A percentile compares a stretch with the other conserved stretches of the same genome.
Conservation (phyloP, 768 basidiomycete species). For the Coprinellus aureogranulatus region DNA sequence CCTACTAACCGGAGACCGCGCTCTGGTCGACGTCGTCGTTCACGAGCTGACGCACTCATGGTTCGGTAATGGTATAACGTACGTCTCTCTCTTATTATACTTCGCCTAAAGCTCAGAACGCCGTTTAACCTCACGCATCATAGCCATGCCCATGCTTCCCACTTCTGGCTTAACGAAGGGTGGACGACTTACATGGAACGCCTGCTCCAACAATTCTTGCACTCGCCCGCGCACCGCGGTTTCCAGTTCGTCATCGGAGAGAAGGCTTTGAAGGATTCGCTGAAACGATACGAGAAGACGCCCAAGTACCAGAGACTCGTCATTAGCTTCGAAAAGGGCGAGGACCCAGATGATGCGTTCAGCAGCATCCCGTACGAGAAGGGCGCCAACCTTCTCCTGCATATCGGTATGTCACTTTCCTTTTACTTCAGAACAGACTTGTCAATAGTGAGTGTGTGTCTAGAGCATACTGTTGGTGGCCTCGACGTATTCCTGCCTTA, state of each 20-base stretch:
- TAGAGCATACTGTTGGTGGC: conserved; percentile 76
- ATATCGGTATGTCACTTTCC: conserved; percentile 59
- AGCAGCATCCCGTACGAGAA: conserved; percentile 81
- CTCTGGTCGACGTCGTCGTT: conserved; percentile 84
- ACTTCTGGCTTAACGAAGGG: conserved; percentile 90
- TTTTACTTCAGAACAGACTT: neutral
- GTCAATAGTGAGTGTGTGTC: neutral
- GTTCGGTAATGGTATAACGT: conserved; percentile 91
- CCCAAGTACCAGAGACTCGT: conserved; percentile 81
- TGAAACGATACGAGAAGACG: conserved; percentile 54
- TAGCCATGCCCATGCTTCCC: conserved; percentile 68
- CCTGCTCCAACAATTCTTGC: conserved; percentile 64
- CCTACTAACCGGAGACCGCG: conserved; percentile 82
- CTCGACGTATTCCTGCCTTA: conserved; percentile 83
- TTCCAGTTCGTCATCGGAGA: conserved; percentile 78
- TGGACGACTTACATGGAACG: conserved; percentile 95
- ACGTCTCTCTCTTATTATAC: conserved; percentile 12
- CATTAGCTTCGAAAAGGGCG: conserved; percentile 67
- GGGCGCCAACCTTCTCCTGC: conserved; percentile 83
- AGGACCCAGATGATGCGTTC: conserved; percentile 81
- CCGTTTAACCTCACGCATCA: neutral
- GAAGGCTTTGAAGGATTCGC: conserved; percentile 67
- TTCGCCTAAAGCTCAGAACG: neutral
- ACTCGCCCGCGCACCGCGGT: conserved; percentile 73
- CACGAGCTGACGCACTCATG: conserved; percentile 87